Evolutionary conservation across 2,329 filamentous ascomycete genomes (phyloP).

Genomic region (Ascochyta fabae): DNA sequence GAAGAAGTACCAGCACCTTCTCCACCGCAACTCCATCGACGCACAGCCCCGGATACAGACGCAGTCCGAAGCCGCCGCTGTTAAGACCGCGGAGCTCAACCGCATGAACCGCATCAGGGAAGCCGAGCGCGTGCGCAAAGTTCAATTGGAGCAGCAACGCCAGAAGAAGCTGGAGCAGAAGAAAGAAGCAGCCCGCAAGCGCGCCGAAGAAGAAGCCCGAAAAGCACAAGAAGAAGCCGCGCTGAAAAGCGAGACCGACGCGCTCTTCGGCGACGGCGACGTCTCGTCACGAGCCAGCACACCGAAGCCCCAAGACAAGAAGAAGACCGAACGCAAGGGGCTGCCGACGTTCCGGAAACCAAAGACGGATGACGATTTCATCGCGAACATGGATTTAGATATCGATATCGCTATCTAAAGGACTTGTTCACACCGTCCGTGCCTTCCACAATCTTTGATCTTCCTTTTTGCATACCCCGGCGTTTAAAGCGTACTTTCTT

Average conservation of each 20-base stretch:
- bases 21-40: conserved; percentile 70
- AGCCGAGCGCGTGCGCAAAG: conserved; percentile 87
- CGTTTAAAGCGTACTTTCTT: too few species aligned
- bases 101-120: conserved; percentile 83
- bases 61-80: conserved; percentile 70
- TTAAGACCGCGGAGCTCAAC: conserved; percentile 84
- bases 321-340: conserved; percentile 61
- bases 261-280: conserved; percentile 55
- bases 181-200: conserved; percentile 52
- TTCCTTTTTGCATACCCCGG: too few species aligned
- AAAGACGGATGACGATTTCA: conserved; percentile 89
- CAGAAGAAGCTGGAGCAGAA: conserved; percentile 46
- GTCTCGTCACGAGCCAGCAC: conserved; percentile 49
- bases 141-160: conserved; percentile 76
- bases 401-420: conserved; percentile 85
- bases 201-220: conserved; percentile 60
- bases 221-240: conserved; percentile 49
- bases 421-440: too few species aligned
- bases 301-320: conserved; percentile 57
- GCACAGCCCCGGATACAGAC: conserved; percentile 64
- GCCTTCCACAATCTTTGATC: too few species aligned
- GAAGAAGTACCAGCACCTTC: conserved; percentile 55
- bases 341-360: conserved; percentile 75
- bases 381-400: conserved; percentile 85
- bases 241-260: conserved; percentile 47